These are phyloP conservation scores for Xanthoceras sorbifolium DNA, from an alignment of 345 rosid genomes.

Conservation along the genomic window DNA sequence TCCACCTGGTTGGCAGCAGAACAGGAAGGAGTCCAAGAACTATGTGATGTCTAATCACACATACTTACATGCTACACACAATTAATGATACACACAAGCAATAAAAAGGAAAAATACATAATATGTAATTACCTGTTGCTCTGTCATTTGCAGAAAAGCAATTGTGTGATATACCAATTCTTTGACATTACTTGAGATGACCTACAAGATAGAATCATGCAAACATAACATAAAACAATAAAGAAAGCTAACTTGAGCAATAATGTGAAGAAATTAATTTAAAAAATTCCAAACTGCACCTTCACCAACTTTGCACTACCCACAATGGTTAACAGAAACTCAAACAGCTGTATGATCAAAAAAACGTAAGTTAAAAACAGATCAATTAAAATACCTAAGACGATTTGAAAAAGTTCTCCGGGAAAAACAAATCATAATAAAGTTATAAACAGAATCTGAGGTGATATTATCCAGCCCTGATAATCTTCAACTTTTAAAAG, in stretches of 20 bases:
- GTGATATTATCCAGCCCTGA: neutral
- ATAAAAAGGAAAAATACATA: neutral
- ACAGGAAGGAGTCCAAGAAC: neutral
- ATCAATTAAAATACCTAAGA: conserved; percentile 18
- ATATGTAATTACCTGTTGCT: conserved; percentile 61
- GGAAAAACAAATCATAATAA: neutral
- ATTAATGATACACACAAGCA: neutral
- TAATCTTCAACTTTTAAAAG: neutral
- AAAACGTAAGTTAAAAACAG: conserved; percentile 25
- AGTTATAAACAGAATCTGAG: neutral
- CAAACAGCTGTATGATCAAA: conserved; percentile 66
- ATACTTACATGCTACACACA: neutral
- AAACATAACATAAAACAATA: conserved; percentile 7
- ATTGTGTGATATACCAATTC: conserved; percentile 80
- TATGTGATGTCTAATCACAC: neutral
- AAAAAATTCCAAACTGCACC: conserved; percentile 47
- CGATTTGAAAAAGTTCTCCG: conserved; percentile 4
- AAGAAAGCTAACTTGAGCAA: conserved; percentile 5
- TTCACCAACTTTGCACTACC: conserved; percentile 66
- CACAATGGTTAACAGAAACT: conserved; percentile 78
- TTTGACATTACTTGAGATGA: conserved; percentile 50
- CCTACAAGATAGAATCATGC: conserved; percentile 43
- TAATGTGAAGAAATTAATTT: conserved; percentile 10
- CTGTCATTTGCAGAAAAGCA: conserved; percentile 89
- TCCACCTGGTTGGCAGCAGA: neutral